phyloP scores from a whole-genome alignment of 2,329 filamentous ascomycete genomes.

The Ciborinia camelliae region DNA sequence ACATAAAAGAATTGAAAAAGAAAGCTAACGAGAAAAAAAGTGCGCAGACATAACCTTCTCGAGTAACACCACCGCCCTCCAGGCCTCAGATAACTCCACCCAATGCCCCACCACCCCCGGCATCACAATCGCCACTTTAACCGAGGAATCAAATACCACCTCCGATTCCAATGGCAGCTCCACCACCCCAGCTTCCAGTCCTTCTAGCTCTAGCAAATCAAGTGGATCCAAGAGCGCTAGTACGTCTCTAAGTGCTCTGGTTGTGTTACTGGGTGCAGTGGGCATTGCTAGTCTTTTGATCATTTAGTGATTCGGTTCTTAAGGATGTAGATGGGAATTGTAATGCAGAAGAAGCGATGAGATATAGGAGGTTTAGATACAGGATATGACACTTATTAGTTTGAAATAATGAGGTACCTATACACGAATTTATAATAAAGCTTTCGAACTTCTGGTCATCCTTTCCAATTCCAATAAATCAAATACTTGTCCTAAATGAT shows the following conservation, averaged over 20 bases:
- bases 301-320: background rate
- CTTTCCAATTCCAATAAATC: background rate
- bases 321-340: background rate
- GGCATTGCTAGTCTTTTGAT: background rate
- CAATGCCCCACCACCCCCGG: slow-evolving; percentile 6
- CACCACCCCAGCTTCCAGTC: background rate
- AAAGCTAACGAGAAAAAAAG: background rate
- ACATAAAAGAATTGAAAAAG: too few species aligned
- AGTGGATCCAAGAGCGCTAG: background rate
- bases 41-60: slow-evolving; percentile 19
- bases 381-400: background rate
- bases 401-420: background rate
- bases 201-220: background rate
- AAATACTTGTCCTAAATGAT: background rate
- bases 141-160: background rate
- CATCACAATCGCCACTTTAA: background rate
- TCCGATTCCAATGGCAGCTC: background rate
- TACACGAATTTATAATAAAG: background rate
- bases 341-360: background rate
- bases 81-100: background rate
- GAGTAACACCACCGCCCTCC: background rate
- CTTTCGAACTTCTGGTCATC: background rate
- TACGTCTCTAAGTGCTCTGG: background rate
- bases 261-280: background rate
- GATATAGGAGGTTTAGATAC: background rate